Percentiles rank a stretch among this genome's conserved stretches.
Conservation (phyloP, 352 stramenopile species). For the Phytophthora quininea region DNA sequence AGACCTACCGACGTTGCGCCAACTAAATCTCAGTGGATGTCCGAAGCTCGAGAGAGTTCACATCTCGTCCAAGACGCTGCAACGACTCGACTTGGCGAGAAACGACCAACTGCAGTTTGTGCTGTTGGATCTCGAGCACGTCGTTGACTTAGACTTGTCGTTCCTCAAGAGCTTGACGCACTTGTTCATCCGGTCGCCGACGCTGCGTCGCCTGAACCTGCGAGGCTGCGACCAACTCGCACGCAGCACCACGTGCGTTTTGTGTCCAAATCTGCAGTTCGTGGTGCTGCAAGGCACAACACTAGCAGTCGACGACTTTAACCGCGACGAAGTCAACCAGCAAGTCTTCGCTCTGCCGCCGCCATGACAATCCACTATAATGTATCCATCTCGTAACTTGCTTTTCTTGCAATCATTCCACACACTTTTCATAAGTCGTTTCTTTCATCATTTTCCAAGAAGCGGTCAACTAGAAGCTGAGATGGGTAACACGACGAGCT, state of each 20-base stretch:
- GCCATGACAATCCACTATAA: not conserved
- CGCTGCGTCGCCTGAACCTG: constrained; percentile 50
- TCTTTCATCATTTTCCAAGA: constrained; percentile 15
- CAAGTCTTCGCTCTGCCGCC: constrained; percentile 22
- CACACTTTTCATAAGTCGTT: not conserved
- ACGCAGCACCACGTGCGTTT: constrained; percentile 37
- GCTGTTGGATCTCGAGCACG: constrained; percentile 47
- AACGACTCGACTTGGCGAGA: constrained; percentile 45
- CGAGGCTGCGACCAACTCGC: constrained; percentile 49
- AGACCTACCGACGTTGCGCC: constrained; percentile 54
- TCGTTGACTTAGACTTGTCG: constrained; percentile 57
- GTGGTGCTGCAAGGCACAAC: constrained; percentile 52
- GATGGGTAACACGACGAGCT: constrained; percentile 83
- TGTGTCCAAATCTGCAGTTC: constrained; percentile 47
- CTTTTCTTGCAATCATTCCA: not conserved
- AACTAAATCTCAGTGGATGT: constrained; percentile 50
- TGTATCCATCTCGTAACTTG: not conserved
- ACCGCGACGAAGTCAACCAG: constrained; percentile 20
- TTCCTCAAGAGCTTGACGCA: constrained; percentile 65
- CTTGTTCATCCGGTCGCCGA: constrained; percentile 53
- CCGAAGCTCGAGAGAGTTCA: constrained; percentile 62
- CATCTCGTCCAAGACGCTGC: constrained; percentile 52
- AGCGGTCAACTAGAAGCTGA: not conserved
- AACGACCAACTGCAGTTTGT: constrained; percentile 54
- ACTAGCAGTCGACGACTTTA: constrained; percentile 47